A percentile compares a stretch with the other conserved stretches of the same genome.
These are phyloP conservation scores for Vigna nakashimae DNA, from an alignment of 306 rosid genomes.

Conservation along the genomic window DNA sequence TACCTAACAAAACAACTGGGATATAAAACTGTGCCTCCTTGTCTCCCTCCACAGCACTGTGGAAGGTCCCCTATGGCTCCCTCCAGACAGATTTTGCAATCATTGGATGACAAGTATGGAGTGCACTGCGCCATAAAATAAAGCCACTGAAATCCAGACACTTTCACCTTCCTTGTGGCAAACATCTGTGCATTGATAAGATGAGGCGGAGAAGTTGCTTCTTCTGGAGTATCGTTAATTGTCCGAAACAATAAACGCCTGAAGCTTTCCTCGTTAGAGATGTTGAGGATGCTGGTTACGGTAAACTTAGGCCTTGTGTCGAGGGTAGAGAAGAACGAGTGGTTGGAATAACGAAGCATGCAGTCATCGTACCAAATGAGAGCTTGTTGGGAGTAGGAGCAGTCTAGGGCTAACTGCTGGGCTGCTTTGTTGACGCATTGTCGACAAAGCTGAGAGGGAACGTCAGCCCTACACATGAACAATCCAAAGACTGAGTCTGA, in stretches of 20 bases:
- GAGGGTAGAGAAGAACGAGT: background rate
- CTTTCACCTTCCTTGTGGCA: too few species aligned
- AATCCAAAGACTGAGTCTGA: background rate
- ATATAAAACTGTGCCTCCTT: too few species aligned
- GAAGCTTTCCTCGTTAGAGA: background rate
- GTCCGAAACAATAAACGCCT: background rate
- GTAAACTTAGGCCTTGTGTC: rapidly evolving
- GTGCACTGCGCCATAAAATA: too few species aligned
- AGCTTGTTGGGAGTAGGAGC: background rate
- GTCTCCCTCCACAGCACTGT: too few species aligned
- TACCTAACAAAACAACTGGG: too few species aligned
- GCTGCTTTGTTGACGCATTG: background rate
- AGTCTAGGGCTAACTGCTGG: background rate
- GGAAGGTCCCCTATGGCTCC: too few species aligned
- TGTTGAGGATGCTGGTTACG: rapidly evolving
- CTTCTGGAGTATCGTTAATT: too few species aligned
- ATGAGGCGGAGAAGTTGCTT: too few species aligned
- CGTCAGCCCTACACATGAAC: background rate
- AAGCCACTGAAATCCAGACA: too few species aligned
- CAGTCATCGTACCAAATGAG: background rate
- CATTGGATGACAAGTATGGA: too few species aligned
- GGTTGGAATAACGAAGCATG: background rate
- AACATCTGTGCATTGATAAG: too few species aligned
- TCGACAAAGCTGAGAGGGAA: background rate
- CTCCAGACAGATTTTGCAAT: too few species aligned